Evolutionary conservation across 495 filamentous ascomycete genomes (phyloP), one percentile per base, ranked within the genome.

Genomic region (Aspergillus incahuasiensis): DNA sequence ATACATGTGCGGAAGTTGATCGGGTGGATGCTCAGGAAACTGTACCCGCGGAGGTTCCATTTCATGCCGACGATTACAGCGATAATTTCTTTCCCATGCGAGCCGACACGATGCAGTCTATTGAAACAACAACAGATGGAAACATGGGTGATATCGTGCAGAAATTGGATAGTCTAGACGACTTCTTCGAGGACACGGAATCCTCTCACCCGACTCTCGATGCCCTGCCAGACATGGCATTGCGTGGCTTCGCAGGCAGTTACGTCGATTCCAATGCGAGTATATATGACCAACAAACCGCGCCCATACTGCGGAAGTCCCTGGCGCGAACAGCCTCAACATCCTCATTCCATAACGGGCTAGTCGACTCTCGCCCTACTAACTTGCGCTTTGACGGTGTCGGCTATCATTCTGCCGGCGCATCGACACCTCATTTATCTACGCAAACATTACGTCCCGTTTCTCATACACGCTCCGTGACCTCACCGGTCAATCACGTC

Each of bases 281-380:
- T 64, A 77, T 97, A 3, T 97, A 98, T 66, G 92, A 97, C 64
- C 92, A 92, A 64, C 88, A 95, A 62, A 95, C 92, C 12, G 80
- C 92, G 3, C 94, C 94, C 0, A 96, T 98, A 50, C 74, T 97
- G 15, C 85, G 90, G 59, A 89, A 91, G 60, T 92, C 89, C 0
- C 79, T 92, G 30, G 83, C 79, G 12, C 78, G 85, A 18, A 89
- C 86, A 15, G 79, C 82, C 20, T 90, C 86, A 34, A 79, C 83
- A 4, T 82, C 85, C 0, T 94, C 90, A 0, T 92, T 98, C 67
- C 91, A 96, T 55, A 92, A 89, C 61, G 89, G 89, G 40, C 92
- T 96, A 48, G 81, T 86, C 1, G 91, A 96, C 61, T 77, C 80
- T 18, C 80, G 86, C n/a, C 71, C 78, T 15, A 68, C 80, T 55